phyloP scores from a whole-genome alignment of 345 rosid species.

The Aethionema arabicum region DNA sequence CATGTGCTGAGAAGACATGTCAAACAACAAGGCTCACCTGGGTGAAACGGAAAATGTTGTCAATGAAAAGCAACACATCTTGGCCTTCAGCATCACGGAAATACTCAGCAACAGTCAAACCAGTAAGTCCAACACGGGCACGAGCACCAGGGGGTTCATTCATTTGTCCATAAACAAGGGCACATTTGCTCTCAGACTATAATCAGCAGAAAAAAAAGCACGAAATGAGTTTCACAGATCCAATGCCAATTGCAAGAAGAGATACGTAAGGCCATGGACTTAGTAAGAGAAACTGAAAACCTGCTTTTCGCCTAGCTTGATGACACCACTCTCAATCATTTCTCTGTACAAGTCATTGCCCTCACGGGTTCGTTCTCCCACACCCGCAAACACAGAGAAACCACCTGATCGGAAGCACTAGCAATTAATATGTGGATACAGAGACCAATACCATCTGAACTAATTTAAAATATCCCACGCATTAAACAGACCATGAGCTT shows the following conservation, averaged over 20 bases:
- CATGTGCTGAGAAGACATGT: background rate
- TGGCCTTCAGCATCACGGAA: slow-evolving; percentile 94
- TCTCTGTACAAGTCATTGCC: slow-evolving; percentile 89
- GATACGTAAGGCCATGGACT: background rate
- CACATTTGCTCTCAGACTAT: slow-evolving; percentile 82
- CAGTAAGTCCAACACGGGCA: slow-evolving; percentile 94
- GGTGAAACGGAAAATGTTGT: slow-evolving; percentile 82
- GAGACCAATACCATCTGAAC: background rate
- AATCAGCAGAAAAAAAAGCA: background rate
- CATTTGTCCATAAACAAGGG: slow-evolving; percentile 92
- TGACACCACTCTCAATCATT: slow-evolving; percentile 94
- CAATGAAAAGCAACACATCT: slow-evolving; percentile 88
- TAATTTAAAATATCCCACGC: background rate
- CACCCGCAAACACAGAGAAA: slow-evolving; percentile 92
- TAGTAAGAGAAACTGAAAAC: slow-evolving; percentile 28
- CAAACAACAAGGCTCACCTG: slow-evolving; percentile 41
- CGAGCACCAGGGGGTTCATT: slow-evolving; percentile 97
- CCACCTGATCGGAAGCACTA: slow-evolving; percentile 55
- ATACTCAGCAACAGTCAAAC: slow-evolving; percentile 83
- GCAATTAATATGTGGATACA: background rate
- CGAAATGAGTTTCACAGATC: background rate
- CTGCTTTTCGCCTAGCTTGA: slow-evolving; percentile 89
- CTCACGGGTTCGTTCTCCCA: slow-evolving; percentile 86
- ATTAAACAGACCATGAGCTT: slow-evolving; percentile 64
- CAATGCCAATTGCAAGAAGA: background rate